Conservation (phyloP, 2,329 filamentous ascomycete species). For the Apiospora marii region DNA sequence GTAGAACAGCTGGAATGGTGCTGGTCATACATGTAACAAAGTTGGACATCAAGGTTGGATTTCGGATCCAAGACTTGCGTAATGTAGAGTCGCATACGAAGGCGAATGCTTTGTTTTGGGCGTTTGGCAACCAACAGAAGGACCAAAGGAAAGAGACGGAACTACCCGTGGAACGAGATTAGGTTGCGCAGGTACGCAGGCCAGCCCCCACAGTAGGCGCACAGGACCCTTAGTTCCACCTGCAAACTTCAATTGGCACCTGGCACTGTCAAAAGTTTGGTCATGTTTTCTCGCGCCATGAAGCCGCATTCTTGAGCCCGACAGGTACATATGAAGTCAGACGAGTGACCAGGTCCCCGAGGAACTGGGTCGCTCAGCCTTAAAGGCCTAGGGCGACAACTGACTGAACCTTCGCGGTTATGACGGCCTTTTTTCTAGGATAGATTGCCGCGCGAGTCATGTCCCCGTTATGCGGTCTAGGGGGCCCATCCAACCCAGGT, state of each 20-base stretch:
- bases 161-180: background rate
- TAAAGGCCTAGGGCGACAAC: background rate
- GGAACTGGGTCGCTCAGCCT: background rate
- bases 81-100: background rate
- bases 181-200: background rate
- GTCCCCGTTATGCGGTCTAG: background rate
- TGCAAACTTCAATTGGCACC: background rate
- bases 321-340: background rate
- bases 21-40: background rate
- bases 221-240: background rate
- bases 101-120: background rate
- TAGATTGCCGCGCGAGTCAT: background rate
- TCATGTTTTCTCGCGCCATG: background rate
- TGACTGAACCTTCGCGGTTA: background rate
- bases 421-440: background rate
- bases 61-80: background rate
- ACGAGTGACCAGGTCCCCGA: background rate
- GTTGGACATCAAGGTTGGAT: background rate
- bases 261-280: background rate
- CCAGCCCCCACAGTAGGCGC: background rate
- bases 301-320: no score
- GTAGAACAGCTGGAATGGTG: background rate
- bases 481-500: background rate
- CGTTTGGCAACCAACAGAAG: background rate
- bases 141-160: background rate